These are phyloP conservation scores for Talaromyces piceae DNA, from an alignment of 2,329 filamentous ascomycete genomes.

Conservation along the genomic window DNA sequence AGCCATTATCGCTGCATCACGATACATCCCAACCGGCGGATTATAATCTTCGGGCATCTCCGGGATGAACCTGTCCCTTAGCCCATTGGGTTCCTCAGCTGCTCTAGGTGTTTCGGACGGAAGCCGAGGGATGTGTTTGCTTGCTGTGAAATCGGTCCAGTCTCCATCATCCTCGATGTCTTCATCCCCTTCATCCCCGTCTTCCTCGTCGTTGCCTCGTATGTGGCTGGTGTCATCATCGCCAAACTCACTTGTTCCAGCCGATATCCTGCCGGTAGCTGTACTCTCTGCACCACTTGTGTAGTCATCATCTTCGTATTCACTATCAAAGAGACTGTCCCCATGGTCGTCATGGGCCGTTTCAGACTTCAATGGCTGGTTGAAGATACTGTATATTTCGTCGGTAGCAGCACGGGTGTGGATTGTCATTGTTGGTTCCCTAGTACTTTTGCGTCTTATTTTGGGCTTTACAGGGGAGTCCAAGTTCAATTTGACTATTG, in stretches of 20 bases:
- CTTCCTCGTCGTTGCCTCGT: conserved; percentile 28
- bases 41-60: conserved; percentile 82
- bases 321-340: conserved; percentile 59
- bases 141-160: conserved; percentile 81
- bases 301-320: conserved; percentile 65
- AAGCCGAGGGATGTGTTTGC: conserved; percentile 56
- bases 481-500: conserved; percentile 78
- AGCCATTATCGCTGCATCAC: conserved; percentile 69
- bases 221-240: conserved; percentile 47
- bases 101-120: conserved; percentile 17
- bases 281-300: conserved; percentile 82
- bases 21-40: conserved; percentile 68
- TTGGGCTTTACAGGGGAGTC: conserved; percentile 84
- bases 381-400: conserved; percentile 96
- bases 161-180: conserved; percentile 48
- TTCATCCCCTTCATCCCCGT: conserved; percentile 26
- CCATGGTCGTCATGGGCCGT: conserved; percentile 38
- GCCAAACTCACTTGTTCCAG: conserved; percentile 56
- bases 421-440: conserved; percentile 95
- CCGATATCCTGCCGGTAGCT: conserved; percentile 63
- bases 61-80: conserved; percentile 43
- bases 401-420: conserved; percentile 93
- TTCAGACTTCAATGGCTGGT: conserved; percentile 62
- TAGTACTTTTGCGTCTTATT: conserved; percentile 65
- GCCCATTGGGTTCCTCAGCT: conserved; percentile 30